phyloP scores from a whole-genome alignment of 805 yeast genomes.

The Priceomyces haplophilus region DNA sequence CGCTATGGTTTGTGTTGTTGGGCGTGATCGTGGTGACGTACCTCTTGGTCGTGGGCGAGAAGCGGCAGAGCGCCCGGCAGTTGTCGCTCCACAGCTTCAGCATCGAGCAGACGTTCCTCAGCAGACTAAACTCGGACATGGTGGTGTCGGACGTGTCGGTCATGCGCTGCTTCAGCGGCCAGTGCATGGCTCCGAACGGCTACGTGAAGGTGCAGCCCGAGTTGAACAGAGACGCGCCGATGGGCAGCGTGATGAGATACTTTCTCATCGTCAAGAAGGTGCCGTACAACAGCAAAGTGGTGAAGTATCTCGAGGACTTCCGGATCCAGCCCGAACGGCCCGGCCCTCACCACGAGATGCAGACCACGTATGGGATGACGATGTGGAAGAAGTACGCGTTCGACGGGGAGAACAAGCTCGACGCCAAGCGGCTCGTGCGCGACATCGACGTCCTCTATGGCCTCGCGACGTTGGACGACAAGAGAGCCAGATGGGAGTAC shows the following conservation, averaged over 20 bases:
- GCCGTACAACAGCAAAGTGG: background rate
- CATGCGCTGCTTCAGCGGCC: slow-evolving; percentile 4
- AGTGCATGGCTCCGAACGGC: slow-evolving; percentile 3
- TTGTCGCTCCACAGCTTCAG: background rate
- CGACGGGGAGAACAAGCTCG: slow-evolving; percentile 2
- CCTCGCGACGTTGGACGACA: slow-evolving; percentile 24
- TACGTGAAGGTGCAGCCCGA: slow-evolving; percentile 4
- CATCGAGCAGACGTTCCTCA: background rate
- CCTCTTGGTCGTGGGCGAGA: background rate
- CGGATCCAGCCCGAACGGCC: slow-evolving; percentile 6
- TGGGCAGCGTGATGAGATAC: slow-evolving; percentile 1
- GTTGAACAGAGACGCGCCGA: slow-evolving; percentile 1
- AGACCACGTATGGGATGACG: slow-evolving; percentile 1
- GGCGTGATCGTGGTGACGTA: background rate
- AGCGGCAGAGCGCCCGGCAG: background rate
- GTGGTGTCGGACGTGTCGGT: slow-evolving; percentile 4
- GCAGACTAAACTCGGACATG: background rate
- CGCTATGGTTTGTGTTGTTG: background rate
- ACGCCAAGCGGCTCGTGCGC: slow-evolving; percentile 16
- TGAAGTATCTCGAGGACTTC: slow-evolving; percentile 5
- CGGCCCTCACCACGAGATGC: slow-evolving; percentile 1
- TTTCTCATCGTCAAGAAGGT: slow-evolving; percentile 4
- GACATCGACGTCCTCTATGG: slow-evolving; percentile 29
- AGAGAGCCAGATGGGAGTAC: slow-evolving; percentile 23
- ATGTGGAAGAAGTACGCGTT: slow-evolving; percentile 8